Evolutionary conservation across 106 monocot species (phyloP).

Genomic region (Iris macrosiphon): DNA sequence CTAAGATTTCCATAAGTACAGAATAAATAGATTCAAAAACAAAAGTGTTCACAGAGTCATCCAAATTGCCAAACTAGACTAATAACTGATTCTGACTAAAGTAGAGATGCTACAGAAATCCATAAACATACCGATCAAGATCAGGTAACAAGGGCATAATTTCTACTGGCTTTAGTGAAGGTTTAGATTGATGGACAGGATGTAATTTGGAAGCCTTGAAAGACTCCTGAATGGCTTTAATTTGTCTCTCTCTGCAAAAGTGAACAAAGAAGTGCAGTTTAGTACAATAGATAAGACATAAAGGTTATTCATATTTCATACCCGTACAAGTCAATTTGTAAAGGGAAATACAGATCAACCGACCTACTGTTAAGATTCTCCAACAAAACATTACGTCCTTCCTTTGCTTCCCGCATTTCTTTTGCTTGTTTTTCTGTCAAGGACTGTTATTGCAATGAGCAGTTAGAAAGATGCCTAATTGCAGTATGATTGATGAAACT

Average conservation of each 20-base stretch:
- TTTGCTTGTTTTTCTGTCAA: conserved; percentile 95
- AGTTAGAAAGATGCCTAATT: neutral
- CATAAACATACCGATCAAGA: conserved; percentile 59
- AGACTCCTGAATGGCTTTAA: conserved; percentile 93
- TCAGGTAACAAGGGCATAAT: conserved; percentile 81
- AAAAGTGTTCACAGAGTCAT: too few species aligned
- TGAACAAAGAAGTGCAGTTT: neutral
- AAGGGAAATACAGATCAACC: conserved; percentile 8
- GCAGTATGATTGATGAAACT: neutral
- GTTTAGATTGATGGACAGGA: conserved; percentile 87
- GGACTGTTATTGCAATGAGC: conserved; percentile 41
- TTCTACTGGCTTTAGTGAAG: conserved; percentile 55
- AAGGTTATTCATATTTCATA: too few species aligned
- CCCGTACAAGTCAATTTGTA: too few species aligned
- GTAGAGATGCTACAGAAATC: too few species aligned
- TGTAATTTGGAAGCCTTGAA: conserved; percentile 77
- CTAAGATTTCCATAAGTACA: too few species aligned
- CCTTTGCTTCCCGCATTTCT: conserved; percentile 75
- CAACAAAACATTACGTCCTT: conserved; percentile 63
- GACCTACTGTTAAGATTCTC: conserved; percentile 89
- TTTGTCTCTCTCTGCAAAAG: conserved; percentile 74
- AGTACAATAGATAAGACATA: neutral
- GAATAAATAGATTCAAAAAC: neutral
- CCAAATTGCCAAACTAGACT: too few species aligned
- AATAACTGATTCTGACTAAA: too few species aligned